A percentile compares a stretch with the other conserved stretches of the same genome.
Evolutionary conservation across 805 yeast genomes (phyloP).

Genomic region (Candida lessepsii): DNA sequence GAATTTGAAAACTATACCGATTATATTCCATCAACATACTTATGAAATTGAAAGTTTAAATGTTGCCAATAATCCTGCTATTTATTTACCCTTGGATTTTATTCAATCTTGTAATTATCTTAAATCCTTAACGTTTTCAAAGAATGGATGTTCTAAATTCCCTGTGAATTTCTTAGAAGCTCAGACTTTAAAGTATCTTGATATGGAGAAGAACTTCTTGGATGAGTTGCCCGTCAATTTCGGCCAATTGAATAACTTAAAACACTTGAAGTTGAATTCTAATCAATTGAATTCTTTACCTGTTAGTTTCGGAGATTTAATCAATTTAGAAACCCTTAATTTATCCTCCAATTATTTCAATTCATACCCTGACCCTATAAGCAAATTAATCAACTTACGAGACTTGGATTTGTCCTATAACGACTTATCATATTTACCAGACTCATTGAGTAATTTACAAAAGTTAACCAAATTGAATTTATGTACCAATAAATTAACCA

Average conservation of each 20-base stretch:
- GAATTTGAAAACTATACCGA: conserved; percentile 81
- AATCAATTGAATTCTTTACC: conserved; percentile 70
- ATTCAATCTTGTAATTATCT: conserved; percentile 78
- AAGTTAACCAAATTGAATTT: conserved; percentile 68
- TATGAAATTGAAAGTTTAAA: conserved; percentile 78
- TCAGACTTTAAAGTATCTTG: conserved; percentile 60
- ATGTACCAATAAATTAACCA: conserved; percentile 65
- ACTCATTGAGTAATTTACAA: conserved; percentile 53
- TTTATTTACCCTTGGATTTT: conserved; percentile 79
- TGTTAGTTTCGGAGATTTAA: conserved; percentile 53
- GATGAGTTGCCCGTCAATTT: conserved; percentile 59
- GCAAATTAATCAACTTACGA: conserved; percentile 53
- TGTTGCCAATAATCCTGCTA: conserved; percentile 83
- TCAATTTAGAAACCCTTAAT: conserved; percentile 59
- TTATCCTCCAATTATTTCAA: conserved; percentile 74
- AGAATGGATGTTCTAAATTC: conserved; percentile 70
- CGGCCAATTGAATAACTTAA: conserved; percentile 51
- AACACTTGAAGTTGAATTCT: conserved; percentile 66
- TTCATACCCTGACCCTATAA: conserved; percentile 62
- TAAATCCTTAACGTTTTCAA: conserved; percentile 62
- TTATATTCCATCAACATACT: conserved; percentile 74
- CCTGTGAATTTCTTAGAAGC: conserved; percentile 76
- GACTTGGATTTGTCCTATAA: conserved; percentile 84
- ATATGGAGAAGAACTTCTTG: conserved; percentile 77
- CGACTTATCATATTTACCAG: conserved; percentile 60